Evolutionary conservation across 108 stramenopile species (phyloP).

Genomic region (Skeletonema potamos): DNA sequence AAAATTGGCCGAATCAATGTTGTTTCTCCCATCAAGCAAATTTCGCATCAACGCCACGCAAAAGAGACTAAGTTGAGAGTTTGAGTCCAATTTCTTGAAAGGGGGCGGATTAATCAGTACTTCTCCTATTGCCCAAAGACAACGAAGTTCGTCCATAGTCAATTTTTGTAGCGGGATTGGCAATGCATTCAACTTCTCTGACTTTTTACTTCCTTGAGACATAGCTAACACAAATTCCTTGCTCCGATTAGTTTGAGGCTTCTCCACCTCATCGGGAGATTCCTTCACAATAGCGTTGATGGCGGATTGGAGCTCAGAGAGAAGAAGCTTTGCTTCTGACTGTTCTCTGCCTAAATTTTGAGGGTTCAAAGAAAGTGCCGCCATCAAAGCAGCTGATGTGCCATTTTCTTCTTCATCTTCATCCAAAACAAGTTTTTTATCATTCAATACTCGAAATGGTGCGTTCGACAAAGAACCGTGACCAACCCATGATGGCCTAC

Average conservation of each 20-base stretch:
- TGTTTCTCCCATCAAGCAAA: conserved; percentile 10
- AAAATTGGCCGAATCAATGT: not conserved
- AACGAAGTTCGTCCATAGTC: conserved; percentile 50
- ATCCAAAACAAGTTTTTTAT: conserved; percentile 10
- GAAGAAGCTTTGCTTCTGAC: conserved; percentile 15
- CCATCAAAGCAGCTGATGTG: conserved; percentile 41
- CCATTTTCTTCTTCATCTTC: conserved; percentile 27
- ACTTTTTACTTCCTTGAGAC: conserved; percentile 11
- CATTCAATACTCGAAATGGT: conserved; percentile 43
- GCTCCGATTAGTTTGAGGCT: conserved; percentile 16
- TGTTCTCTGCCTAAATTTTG: not conserved
- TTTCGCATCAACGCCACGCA: conserved; percentile 44
- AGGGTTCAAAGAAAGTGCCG: conserved; percentile 28
- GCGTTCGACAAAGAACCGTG: conserved; percentile 48
- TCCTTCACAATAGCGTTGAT: conserved; percentile 12
- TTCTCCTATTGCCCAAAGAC: conserved; percentile 66
- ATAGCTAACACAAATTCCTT: conserved; percentile 29
- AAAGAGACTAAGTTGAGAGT: conserved; percentile 56
- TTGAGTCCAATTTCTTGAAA: conserved; percentile 55
- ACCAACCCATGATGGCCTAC: conserved; percentile 42
- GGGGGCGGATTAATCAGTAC: conserved; percentile 53
- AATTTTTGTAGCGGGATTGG: conserved; percentile 37
- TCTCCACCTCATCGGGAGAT: not conserved
- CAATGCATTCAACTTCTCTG: conserved; percentile 10
- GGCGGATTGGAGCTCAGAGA: conserved; percentile 32